Evolutionary conservation across 192 early-diverging fungal genomes (phyloP).

Genomic region (Chytriomyces sp.): DNA sequence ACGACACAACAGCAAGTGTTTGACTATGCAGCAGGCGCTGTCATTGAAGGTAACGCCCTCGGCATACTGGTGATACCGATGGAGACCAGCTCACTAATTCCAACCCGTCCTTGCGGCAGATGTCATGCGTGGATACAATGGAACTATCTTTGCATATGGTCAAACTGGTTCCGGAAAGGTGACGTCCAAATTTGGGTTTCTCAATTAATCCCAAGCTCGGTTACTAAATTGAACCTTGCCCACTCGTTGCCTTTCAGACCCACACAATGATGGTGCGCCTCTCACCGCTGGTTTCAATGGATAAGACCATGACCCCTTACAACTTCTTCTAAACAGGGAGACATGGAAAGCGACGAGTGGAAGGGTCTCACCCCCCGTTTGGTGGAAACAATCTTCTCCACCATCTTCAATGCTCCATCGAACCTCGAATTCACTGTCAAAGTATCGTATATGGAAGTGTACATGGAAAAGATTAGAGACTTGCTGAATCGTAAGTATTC

Average conservation of each 20-base stretch:
- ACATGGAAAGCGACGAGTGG: conserved; percentile 87
- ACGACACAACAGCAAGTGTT: conserved; percentile 86
- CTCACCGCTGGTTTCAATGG: background rate
- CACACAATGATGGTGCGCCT: conserved; percentile 59
- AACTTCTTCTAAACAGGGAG: conserved; percentile 64
- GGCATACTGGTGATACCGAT: background rate
- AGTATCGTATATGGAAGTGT: conserved; percentile 99
- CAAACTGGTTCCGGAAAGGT: conserved; percentile 96
- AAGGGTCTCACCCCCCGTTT: conserved; percentile 98
- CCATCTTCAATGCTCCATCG: conserved; percentile 87
- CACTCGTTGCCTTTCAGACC: conserved; percentile 28
- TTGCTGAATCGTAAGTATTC: conserved; percentile 76
- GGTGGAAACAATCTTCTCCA: conserved; percentile 91
- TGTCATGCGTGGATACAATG: conserved; percentile 96
- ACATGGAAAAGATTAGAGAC: conserved; percentile 99
- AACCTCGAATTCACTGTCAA: conserved; percentile 98
- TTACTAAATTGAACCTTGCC: background rate
- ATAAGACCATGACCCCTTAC: background rate
- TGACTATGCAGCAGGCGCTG: conserved; percentile 87
- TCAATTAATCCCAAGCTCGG: background rate
- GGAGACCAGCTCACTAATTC: background rate
- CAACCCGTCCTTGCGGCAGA: conserved; percentile 55
- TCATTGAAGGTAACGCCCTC: conserved; percentile 79
- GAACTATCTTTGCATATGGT: conserved; percentile 99
- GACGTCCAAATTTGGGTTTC: background rate